Evolutionary conservation across 106 monocot species (phyloP).

Genomic region (Vanilla planifolia): DNA sequence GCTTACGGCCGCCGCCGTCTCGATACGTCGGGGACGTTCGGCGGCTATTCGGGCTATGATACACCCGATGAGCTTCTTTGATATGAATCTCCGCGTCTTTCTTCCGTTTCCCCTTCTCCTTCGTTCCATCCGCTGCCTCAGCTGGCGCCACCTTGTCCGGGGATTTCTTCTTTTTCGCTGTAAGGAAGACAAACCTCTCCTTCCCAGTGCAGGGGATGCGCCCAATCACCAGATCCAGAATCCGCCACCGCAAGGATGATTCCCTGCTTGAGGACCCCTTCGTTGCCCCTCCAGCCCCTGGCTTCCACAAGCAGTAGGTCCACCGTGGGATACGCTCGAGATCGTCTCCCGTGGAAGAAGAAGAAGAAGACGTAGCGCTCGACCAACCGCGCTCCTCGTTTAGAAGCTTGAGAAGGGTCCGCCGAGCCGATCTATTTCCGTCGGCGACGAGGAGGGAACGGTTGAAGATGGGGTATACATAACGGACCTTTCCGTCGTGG

Average conservation of each 20-base stretch:
- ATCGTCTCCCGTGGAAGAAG: conserved; percentile 17
- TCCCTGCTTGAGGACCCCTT: conserved; percentile 60
- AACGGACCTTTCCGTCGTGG: conserved; percentile 36
- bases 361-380: conserved; percentile 11
- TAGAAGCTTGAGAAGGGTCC: conserved; percentile 22
- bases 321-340: conserved; percentile 23
- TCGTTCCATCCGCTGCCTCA: not conserved
- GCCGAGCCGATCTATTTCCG: not conserved
- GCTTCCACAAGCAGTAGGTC: conserved; percentile 56
- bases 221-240: conserved; percentile 48
- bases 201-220: conserved; percentile 69
- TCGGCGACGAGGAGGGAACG: conserved; percentile 14
- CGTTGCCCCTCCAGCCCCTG: conserved; percentile 15
- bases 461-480: conserved; percentile 66
- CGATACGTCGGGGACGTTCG: not conserved
- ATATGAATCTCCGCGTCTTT: not conserved
- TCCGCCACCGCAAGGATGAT: conserved; percentile 27
- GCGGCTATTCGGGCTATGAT: not conserved
- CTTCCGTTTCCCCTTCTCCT: conserved; percentile 3
- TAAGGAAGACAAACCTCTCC: conserved; percentile 62
- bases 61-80: not conserved
- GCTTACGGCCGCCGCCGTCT: not conserved
- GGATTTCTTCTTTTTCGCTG: conserved; percentile 11
- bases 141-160: not conserved
- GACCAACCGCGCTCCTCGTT: conserved; percentile 21